These are phyloP conservation scores for Rubroboletus pulcherrimus DNA, from an alignment of 768 basidiomycete genomes.

Conservation along the genomic window DNA sequence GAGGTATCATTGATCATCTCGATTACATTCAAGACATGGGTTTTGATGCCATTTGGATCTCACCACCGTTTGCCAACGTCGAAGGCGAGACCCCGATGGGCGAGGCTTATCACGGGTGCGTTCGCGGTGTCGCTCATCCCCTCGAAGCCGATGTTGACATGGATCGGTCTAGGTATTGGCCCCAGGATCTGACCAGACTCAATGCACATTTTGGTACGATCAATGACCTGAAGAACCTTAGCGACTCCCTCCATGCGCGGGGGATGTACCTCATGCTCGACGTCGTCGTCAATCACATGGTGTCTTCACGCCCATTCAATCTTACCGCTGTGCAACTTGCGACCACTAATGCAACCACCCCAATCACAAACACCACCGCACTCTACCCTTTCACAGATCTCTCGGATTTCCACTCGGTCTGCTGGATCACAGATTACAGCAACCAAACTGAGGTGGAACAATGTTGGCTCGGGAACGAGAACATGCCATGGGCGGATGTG, in stretches of 20 bases:
- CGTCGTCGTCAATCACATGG: slow-evolving; percentile 62
- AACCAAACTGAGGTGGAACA: slow-evolving; percentile 50
- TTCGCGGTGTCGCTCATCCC: background rate
- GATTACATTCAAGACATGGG: slow-evolving; percentile 65
- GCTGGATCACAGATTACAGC: slow-evolving; percentile 40
- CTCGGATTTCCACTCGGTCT: slow-evolving; percentile 38
- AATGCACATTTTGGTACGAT: slow-evolving; percentile 52
- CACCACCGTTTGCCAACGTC: slow-evolving; percentile 49
- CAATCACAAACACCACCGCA: slow-evolving; percentile 17
- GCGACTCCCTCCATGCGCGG: slow-evolving; percentile 43
- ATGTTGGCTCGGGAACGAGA: slow-evolving; percentile 58
- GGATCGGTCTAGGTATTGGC: slow-evolving; percentile 45
- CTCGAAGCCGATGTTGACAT: background rate
- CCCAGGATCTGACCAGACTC: slow-evolving; percentile 42
- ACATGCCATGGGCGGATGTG: slow-evolving; percentile 53
- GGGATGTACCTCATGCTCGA: slow-evolving; percentile 63
- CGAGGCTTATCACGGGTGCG: slow-evolving; percentile 55
- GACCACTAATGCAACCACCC: slow-evolving; percentile 5
- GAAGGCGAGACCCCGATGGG: slow-evolving; percentile 48
- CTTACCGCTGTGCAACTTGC: slow-evolving; percentile 22
- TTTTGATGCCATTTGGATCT: slow-evolving; percentile 59
- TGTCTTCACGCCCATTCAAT: slow-evolving; percentile 31
- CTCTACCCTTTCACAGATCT: slow-evolving; percentile 32
- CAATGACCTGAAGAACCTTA: slow-evolving; percentile 48
- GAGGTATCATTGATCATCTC: slow-evolving; percentile 47